These are phyloP conservation scores for Priceomyces fermenticarens DNA, from an alignment of 805 yeast genomes.

Conservation along the genomic window DNA sequence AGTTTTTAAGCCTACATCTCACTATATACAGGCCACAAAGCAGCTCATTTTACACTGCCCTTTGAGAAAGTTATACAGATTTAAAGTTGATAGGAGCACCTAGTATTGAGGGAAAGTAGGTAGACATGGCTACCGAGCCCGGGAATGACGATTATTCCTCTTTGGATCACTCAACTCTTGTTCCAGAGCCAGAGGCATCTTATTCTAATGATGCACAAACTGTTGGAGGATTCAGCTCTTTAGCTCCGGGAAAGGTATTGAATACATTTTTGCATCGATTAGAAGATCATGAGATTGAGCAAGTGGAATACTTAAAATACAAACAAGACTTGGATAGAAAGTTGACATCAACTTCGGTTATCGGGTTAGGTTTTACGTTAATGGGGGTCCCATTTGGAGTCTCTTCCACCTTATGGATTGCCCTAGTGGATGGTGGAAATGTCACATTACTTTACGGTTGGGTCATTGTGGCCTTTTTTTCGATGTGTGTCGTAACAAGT, in stretches of 20 bases:
- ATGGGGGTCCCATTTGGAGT: conserved; percentile 84
- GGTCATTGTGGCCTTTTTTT: conserved; percentile 60
- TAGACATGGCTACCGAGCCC: conserved; percentile 1
- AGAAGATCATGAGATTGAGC: conserved; percentile 47
- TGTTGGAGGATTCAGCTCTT: conserved; percentile 1
- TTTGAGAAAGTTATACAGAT: no score
- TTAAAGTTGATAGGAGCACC: no score
- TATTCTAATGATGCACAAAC: conserved; percentile 2
- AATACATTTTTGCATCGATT: conserved; percentile 14
- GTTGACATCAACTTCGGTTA: conserved; percentile 64
- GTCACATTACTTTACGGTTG: conserved; percentile 76
- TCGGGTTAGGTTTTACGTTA: conserved; percentile 75
- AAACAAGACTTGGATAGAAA: conserved; percentile 69
- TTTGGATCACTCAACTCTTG: conserved; percentile 1
- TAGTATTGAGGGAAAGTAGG: no score
- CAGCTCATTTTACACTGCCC: no score
- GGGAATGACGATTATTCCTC: background rate
- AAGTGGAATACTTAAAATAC: conserved; percentile 69
- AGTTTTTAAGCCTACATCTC: no score
- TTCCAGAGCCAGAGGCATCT: conserved; percentile 4
- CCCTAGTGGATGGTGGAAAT: conserved; percentile 73
- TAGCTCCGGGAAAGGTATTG: conserved; percentile 12
- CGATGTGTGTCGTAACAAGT: conserved; percentile 64
- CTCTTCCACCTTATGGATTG: conserved; percentile 69
- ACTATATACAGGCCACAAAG: no score